These are phyloP conservation scores for Fusarium haematococcum DNA, from an alignment of 2,329 filamentous ascomycete genomes.

Conservation along the genomic window DNA sequence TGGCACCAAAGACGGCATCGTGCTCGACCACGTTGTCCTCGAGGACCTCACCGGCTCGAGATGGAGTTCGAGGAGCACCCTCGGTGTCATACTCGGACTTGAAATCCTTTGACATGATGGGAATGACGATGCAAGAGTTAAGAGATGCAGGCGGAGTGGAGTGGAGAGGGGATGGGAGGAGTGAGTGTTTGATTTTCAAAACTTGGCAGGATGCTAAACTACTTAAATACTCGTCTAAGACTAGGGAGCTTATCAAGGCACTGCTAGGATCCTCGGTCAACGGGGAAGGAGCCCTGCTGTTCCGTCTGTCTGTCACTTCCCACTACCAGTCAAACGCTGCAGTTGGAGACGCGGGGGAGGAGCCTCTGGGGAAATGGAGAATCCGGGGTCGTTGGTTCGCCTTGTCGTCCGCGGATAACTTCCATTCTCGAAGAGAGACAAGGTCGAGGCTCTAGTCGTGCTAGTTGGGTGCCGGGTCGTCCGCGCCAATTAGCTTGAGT, in stretches of 20 bases:
- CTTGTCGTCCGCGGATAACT: neutral
- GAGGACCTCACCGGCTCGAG: neutral
- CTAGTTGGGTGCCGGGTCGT: neutral
- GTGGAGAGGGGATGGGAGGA: neutral
- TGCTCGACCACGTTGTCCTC: conserved; percentile 2
- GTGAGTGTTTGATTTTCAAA: neutral
- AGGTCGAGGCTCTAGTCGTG: neutral
- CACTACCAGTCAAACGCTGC: neutral
- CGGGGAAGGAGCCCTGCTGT: neutral
- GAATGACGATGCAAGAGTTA: neutral
- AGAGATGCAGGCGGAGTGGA: neutral
- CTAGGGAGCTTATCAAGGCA: neutral
- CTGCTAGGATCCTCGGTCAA: neutral
- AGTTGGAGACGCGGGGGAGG: conserved; percentile 5
- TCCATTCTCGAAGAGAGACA: neutral
- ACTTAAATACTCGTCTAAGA: neutral
- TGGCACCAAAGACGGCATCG: conserved; percentile 45
- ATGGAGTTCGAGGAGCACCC: neutral
- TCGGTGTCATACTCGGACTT: neutral
- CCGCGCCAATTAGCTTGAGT: neutral
- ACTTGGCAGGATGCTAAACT: neutral
- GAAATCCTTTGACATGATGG: conserved; percentile 4
- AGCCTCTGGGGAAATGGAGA: conserved; percentile 3
- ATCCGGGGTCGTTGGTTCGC: neutral
- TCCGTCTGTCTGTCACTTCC: neutral